Evolutionary conservation across 768 basidiomycete species (phyloP).

Genomic region (Boletus tomentosulus): DNA sequence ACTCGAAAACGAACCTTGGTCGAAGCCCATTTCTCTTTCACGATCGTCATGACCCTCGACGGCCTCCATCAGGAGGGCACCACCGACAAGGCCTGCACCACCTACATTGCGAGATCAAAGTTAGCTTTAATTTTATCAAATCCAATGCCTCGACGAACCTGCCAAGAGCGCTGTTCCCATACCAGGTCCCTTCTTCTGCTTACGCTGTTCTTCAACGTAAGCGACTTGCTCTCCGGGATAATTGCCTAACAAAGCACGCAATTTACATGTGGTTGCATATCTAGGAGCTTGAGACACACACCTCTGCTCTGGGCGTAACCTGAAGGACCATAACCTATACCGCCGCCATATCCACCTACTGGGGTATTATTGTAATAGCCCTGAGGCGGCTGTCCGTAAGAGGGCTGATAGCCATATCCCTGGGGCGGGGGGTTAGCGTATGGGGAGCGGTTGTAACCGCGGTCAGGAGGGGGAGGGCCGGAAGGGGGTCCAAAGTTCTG

Average conservation of each 20-base stretch:
- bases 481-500: constrained; percentile 34
- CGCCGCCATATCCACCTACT: constrained; percentile 12
- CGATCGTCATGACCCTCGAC: constrained; percentile 40
- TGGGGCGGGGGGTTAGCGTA: constrained; percentile 22
- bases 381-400: constrained; percentile 5
- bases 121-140: constrained; percentile 1
- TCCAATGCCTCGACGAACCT: constrained; percentile 33
- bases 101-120: constrained; percentile 29
- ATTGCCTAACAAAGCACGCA: constrained; percentile 22
- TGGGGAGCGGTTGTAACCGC: constrained; percentile 29
- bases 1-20: constrained; percentile 30
- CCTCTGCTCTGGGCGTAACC: constrained; percentile 20
- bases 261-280: neutral
- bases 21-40: constrained; percentile 30
- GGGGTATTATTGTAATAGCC: constrained; percentile 16
- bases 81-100: constrained; percentile 66
- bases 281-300: neutral
- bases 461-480: constrained; percentile 49
- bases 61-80: constrained; percentile 49
- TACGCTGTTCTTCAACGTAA: constrained; percentile 36
- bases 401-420: constrained; percentile 21
- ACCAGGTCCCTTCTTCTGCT: constrained; percentile 46
- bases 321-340: constrained; percentile 7
- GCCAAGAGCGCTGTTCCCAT: constrained; percentile 45
- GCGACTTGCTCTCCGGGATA: constrained; percentile 31